Conservation (phyloP, 805 yeast species). For the Debaryomyces tyrocola region DNA sequence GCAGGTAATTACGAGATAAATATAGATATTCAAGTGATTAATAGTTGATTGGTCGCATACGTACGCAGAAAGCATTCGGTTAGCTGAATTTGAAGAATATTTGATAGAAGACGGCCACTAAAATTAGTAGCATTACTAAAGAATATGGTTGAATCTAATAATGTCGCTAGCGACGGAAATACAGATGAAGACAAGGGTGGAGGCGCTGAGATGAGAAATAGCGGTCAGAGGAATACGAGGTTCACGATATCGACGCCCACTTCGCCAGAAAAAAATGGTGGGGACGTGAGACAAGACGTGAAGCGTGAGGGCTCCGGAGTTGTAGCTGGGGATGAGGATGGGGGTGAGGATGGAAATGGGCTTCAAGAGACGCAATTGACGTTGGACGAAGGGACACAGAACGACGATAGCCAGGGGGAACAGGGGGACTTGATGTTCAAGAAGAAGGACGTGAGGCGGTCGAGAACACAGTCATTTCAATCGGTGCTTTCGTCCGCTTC, state of each 20-base stretch:
- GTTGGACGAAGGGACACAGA: background rate
- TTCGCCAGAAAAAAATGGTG: conserved; percentile 2
- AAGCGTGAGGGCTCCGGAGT: conserved; percentile 1
- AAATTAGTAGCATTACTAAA: no score
- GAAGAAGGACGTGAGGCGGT: conserved; percentile 36
- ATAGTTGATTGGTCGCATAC: no score
- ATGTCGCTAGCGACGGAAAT: no score
- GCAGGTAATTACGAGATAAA: no score
- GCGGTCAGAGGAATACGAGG: background rate
- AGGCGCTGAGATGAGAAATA: background rate
- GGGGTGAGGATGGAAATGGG: background rate
- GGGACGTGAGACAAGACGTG: background rate
- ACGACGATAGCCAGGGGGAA: conserved; percentile 1
- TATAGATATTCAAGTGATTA: no score
- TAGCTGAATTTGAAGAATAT: no score
- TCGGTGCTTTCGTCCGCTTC: conserved; percentile 46
- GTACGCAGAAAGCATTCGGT: no score
- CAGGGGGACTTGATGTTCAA: conserved; percentile 28
- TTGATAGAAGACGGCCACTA: no score
- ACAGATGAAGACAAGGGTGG: background rate
- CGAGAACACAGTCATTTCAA: conserved; percentile 44
- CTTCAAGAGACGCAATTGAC: background rate
- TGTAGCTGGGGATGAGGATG: background rate
- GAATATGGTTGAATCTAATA: no score
- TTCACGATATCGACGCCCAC: conserved; percentile 6